Evolutionary conservation across 345 rosid species (phyloP), one percentile per base, ranked within the genome.

Genomic region (Eucalyptus pumila): DNA sequence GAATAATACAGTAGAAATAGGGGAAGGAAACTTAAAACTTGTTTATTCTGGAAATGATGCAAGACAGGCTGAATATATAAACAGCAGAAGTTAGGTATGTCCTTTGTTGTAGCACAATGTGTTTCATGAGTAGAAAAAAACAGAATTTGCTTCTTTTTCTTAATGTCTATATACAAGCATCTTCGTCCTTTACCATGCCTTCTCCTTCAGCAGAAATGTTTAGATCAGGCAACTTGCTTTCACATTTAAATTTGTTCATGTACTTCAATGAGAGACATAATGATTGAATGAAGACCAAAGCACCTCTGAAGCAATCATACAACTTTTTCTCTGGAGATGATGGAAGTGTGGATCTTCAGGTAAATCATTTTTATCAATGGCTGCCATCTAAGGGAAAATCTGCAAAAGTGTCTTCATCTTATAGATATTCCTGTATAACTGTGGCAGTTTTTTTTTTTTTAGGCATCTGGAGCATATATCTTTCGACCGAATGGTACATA

Each of bases 401-500:
- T 34, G 13, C 80, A 34, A 32, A 37, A 69, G 24, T 34, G 80
- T 69, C 80, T 34, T 34, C 42, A 17, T 34, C 23, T 17, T 16
- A 69, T 9, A 34, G 80, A 69, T 69, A 34, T 34, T 69, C 80
- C 21, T 32, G 24, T 34, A 69, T 69, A 69, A 69, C 44, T 34
- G 80, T 50, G 45, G 40, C 83, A 87, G 88, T 80, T 30, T 60
- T 17, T 34, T 60, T 13, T 56, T 56, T 56, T 24, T 24, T 9
- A 56, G 62, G 95, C 94, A 92, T 94, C 94, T 11, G 99, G 99
- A 89, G 99, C 98, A 26, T 97, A 96, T 91, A 91, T 97, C 88
- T 97, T 97, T 93, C 97, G 97, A 49, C 99, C 98, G 65, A 97
- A 96, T 94, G 97, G 94, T 83, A 92, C 96, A 90, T 94, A 90